Base-by-base conservation (phyloP, 352 stramenopile species). In the Pythium brassicae region DNA sequence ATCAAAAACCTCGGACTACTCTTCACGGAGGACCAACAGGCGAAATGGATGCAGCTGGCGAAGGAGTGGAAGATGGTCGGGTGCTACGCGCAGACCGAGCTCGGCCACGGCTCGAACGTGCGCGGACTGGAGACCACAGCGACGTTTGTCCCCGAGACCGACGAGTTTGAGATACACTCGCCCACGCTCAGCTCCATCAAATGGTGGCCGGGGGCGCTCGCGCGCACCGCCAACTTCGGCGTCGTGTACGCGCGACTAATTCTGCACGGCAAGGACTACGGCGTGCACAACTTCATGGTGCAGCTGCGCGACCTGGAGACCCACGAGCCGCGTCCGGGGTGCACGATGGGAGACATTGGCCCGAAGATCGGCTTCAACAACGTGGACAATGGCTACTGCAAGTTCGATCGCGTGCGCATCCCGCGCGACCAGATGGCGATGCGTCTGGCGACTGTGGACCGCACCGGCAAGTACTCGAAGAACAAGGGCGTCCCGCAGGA, bases 251-350 rank as follows among this genome's bases (percentile, higher is more conserved):
- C 94, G 39, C 85, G 89, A 37, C 61, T 98, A 37, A 83, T 98
- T 49, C 62, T 95, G 12, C 45, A 69, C 14, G 86, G 80, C 26
- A 80, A 63, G 75, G 77, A 97, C 69, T 84, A 88, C 34, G 96
- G 96, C 22, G 95, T 99, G 54, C 95, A 98, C 74, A 97, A 96
- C 67, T 99, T 99, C 69, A 84, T 99, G 57, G 87, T 99, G 19
- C 96, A 94, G 55, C 50, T 99, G 7, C 86, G 96, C 29, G 81
- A 98, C 42, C 70, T 95, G 67, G 84, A 98, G 45, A 87, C 71
- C 23, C 77, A 89, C 53, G 65, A 77, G 39, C 57, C 69, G 22
- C 61, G 76, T 53, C 55, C 68, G 25, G 79, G 79, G 10, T 69
- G 89, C 54, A 82, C 65, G 25, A 55, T 78, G 40, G 85, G 83